Evolutionary conservation across 2,329 filamentous ascomycete species (phyloP), one percentile per base, ranked within the genome.

Genomic region (Byssothecium circinans): DNA sequence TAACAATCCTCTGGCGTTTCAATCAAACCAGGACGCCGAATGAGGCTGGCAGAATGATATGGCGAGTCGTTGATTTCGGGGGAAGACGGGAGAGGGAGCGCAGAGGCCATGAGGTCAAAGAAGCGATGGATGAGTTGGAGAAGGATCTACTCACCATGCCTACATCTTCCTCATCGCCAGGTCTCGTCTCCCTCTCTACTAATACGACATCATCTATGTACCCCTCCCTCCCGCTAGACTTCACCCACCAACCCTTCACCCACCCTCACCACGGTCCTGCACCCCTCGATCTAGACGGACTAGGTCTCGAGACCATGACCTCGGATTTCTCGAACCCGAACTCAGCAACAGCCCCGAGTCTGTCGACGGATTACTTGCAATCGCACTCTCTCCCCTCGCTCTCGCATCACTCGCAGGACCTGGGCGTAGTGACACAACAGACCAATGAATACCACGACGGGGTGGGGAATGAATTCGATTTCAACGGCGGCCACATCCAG

Each of bases 1-100:
- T 72, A 15, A 67, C 68, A 0, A 63, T 74, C n/a, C 61, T 69
- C 2, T 73, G 70, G 69, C 63, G 68, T 1, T 72, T 74, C 53
- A 54, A 56, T 11, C 68, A 71, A 33, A 65, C 64, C 0, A 49
- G 50, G 12, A 57, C 44, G 19, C 53, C 50, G 22, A 53, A 62
- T 3, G 62, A 67, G 37, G 47, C 53, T 4, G 67, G 68, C 2
- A 58, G 56, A 12, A 69, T 69, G 49, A 66, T 55, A 1, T 73
- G 70, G 70, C 62, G 69, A 7, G 59, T 67, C 4, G 60, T 67
- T 11, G 56, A 56, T 10, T 67, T 68, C 22, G 54, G 43, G 2
- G 20, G 23, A 12, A 29, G 27, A 7, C 40, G 45, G 20, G 47
- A 60, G 18, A 52, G 57, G 22, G 37, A 43, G 19, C 58, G 54